Conservation (phyloP, 2,329 filamentous ascomycete genomes). For the Alternaria consortialis region DNA sequence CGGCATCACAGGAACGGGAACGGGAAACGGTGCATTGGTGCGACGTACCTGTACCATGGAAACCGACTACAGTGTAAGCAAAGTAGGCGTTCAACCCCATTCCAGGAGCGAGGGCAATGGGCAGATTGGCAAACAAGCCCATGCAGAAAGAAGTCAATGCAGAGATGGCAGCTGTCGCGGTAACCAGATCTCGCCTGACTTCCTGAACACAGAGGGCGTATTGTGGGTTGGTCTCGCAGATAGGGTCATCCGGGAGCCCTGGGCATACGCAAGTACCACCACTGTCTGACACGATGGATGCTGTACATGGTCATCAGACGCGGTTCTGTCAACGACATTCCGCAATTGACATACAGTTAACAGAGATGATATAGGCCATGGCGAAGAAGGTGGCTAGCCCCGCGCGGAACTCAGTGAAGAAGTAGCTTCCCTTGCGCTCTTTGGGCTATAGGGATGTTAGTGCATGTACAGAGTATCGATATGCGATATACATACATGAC, state of each 20-base stretch:
- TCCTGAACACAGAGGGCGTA: slow-evolving; percentile 70
- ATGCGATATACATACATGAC: slow-evolving; percentile 70
- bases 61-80: slow-evolving; percentile 81
- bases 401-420: slow-evolving; percentile 85
- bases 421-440: slow-evolving; percentile 77
- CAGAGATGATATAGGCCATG: slow-evolving; percentile 68
- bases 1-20: slow-evolving; percentile 23
- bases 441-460: slow-evolving; percentile 43
- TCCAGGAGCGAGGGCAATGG: slow-evolving; percentile 75
- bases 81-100: slow-evolving; percentile 92
- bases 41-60: slow-evolving; percentile 70
- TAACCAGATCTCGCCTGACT: slow-evolving; percentile 81
- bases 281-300: slow-evolving; percentile 72
- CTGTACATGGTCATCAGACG: slow-evolving; percentile 26
- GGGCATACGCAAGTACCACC: slow-evolving; percentile 80
- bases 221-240: slow-evolving; percentile 64
- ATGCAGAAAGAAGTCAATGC: slow-evolving; percentile 83
- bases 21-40: slow-evolving; percentile 16
- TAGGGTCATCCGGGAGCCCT: slow-evolving; percentile 56
- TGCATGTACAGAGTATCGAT: neutral
- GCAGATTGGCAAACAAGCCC: slow-evolving; percentile 84
- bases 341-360: slow-evolving; percentile 57
- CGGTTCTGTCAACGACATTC: slow-evolving; percentile 43
- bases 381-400: slow-evolving; percentile 74
- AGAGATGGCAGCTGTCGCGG: slow-evolving; percentile 83